These are phyloP conservation scores for Coniophora puteana DNA, from an alignment of 1,284 basidiomycete genomes.

Conservation along the genomic window DNA sequence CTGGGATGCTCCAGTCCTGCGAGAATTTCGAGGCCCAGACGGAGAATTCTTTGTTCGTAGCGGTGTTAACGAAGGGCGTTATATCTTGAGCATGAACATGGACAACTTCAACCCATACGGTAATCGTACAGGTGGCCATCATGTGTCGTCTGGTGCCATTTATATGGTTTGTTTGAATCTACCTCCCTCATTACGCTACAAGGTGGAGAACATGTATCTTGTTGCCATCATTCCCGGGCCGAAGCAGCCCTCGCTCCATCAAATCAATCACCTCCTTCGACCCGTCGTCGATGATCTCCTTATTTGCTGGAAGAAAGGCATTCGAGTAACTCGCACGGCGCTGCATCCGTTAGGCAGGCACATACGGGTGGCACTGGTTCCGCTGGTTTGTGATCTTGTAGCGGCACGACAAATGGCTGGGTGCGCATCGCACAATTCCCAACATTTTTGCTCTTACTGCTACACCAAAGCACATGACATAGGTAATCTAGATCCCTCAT, in stretches of 20 bases:
- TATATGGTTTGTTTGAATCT: too few relatives aligned
- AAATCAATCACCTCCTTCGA: slow-evolving; percentile 27
- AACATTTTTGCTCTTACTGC: slow-evolving; percentile 33
- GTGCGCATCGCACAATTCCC: slow-evolving; percentile 20
- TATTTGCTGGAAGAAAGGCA: slow-evolving; percentile 30
- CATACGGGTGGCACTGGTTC: slow-evolving; percentile 21
- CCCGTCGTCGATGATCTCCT: slow-evolving; percentile 44
- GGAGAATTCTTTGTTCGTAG: too few relatives aligned
- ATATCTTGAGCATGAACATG: too few relatives aligned
- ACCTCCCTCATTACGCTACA: too few relatives aligned
- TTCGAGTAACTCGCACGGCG: slow-evolving; percentile 17
- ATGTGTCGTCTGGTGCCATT: too few relatives aligned
- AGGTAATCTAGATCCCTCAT: slow-evolving; percentile 21
- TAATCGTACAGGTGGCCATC: not conserved
- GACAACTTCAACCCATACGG: too few relatives aligned
- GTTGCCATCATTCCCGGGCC: slow-evolving; percentile 23
- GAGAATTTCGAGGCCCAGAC: too few relatives aligned
- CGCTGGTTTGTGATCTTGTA: slow-evolving; percentile 33
- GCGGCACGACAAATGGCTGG: slow-evolving; percentile 33
- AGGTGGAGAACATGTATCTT: too few relatives aligned
- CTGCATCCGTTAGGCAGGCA: slow-evolving; percentile 17
- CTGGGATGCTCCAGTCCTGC: too few relatives aligned
- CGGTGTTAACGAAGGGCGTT: too few relatives aligned
- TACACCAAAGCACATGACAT: slow-evolving; percentile 20
- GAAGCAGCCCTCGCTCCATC: slow-evolving; percentile 20